Evolutionary conservation across 495 filamentous ascomycete genomes (phyloP).

Genomic region (Hypoxylon lienhwacheense): DNA sequence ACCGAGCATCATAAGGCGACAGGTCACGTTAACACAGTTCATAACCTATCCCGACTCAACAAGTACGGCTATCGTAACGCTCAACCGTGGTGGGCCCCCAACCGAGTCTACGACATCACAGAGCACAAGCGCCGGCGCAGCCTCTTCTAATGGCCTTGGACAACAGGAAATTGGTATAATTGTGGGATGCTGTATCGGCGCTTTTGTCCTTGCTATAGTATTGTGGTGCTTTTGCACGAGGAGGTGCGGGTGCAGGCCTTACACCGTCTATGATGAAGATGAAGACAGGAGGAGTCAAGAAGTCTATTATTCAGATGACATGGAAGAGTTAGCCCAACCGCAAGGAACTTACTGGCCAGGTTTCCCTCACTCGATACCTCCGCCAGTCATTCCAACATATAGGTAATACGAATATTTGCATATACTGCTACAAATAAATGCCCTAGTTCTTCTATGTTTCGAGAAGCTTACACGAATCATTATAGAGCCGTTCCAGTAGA

Average conservation of each 20-base stretch:
- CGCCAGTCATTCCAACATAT: conserved; percentile 27
- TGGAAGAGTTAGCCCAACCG: conserved; percentile 11
- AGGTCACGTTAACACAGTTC: conserved; percentile 35
- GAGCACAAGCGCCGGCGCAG: conserved; percentile 12
- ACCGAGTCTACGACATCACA: conserved; percentile 13
- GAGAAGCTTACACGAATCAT: no score
- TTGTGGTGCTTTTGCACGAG: conserved; percentile 32
- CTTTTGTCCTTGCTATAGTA: conserved; percentile 28
- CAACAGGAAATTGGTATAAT: conserved; percentile 35
- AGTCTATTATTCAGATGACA: neutral
- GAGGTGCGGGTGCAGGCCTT: conserved; percentile 24
- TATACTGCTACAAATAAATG: no score
- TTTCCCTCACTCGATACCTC: conserved; percentile 33
- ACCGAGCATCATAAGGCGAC: conserved; percentile 16
- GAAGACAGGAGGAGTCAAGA: neutral
- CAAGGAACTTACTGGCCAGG: conserved; percentile 17
- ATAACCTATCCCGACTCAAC: conserved; percentile 35
- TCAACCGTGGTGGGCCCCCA: conserved; percentile 28
- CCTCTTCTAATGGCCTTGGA: conserved; percentile 23
- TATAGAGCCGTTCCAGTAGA: conserved; percentile 13
- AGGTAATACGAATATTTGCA: no score
- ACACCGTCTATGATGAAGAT: conserved; percentile 23
- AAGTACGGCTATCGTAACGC: conserved; percentile 35
- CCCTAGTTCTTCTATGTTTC: no score
- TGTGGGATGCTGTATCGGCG: conserved; percentile 28